Percentiles rank a stretch among this genome's conserved stretches.
phyloP scores from a whole-genome alignment of 73 alveolate species.

The Paramecium pentaurelia region DNA sequence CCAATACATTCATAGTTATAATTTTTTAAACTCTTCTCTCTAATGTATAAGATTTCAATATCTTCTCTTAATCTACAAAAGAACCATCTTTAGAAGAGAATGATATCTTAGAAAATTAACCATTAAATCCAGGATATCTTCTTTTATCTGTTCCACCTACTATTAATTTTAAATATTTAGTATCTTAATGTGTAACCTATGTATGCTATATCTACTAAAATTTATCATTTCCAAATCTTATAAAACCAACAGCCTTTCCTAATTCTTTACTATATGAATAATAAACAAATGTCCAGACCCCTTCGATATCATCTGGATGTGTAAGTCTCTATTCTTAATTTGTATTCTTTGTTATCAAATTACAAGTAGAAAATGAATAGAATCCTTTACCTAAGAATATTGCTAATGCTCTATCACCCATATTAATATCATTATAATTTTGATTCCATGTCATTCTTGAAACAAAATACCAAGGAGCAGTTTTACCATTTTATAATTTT shows the following conservation, averaged over 20 bases:
- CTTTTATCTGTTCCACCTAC: constrained; percentile 16
- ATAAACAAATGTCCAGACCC: constrained; percentile 46
- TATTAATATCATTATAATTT: background rate
- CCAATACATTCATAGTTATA: background rate
- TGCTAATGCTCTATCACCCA: constrained; percentile 22
- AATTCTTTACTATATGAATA: constrained; percentile 9
- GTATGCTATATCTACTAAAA: background rate
- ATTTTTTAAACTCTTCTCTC: background rate
- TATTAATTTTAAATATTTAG: background rate
- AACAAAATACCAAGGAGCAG: background rate
- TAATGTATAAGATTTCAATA: background rate
- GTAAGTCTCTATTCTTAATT: background rate
- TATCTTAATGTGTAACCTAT: background rate
- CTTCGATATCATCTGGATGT: constrained; percentile 50
- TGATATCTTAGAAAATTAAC: background rate
- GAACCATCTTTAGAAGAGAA: background rate
- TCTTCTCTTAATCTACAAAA: background rate
- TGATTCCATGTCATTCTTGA: constrained; percentile 18
- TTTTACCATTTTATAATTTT: background rate
- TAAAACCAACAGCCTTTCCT: constrained; percentile 20
- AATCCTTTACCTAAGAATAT: constrained; percentile 12
- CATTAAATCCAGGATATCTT: constrained; percentile 47
- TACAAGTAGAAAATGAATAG: constrained; percentile 42
- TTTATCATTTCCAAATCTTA: background rate
- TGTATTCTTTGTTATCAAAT: background rate